Conservation (phyloP, 2,329 filamentous ascomycete species). For the Xenoacremonium recifei region DNA sequence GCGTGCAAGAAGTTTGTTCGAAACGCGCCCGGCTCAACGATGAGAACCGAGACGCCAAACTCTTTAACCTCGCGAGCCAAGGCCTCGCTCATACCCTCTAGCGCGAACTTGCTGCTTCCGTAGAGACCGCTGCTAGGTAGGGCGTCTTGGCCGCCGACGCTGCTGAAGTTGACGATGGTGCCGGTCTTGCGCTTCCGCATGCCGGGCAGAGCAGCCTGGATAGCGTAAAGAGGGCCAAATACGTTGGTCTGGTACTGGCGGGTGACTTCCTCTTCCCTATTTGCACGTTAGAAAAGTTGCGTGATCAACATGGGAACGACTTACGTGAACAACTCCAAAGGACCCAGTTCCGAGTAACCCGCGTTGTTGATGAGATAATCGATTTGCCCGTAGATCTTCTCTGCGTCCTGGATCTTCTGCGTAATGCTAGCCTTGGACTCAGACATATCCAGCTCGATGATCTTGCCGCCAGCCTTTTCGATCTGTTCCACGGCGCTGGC, state of each 20-base stretch:
- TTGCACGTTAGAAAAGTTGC: slow-evolving; percentile 6
- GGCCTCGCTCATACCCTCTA: slow-evolving; percentile 41
- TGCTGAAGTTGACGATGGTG: slow-evolving; percentile 46
- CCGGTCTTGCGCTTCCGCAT: slow-evolving; percentile 42
- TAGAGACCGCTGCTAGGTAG: slow-evolving; percentile 42
- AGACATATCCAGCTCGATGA: slow-evolving; percentile 29
- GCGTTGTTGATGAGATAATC: slow-evolving; percentile 55
- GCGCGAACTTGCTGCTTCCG: slow-evolving; percentile 43
- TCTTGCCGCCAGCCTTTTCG: slow-evolving; percentile 21
- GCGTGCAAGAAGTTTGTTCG: slow-evolving; percentile 44
- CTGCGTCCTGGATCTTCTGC: slow-evolving; percentile 20
- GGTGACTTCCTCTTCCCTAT: slow-evolving; percentile 37
- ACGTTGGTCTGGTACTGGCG: slow-evolving; percentile 47
- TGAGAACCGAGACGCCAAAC: slow-evolving; percentile 41
- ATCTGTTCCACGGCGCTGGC: slow-evolving; percentile 16
- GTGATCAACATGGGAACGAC: slow-evolving; percentile 1
- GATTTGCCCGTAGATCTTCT: slow-evolving; percentile 31
- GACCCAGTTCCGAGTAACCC: slow-evolving; percentile 33
- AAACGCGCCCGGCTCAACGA: slow-evolving; percentile 50
- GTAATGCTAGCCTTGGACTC: slow-evolving; percentile 22
- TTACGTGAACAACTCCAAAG: slow-evolving; percentile 25
- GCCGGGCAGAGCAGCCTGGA: slow-evolving; percentile 45
- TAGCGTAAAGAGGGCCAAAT: slow-evolving; percentile 47
- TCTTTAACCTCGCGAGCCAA: slow-evolving; percentile 42
- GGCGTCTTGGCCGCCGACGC: slow-evolving; percentile 40